Percentiles rank a stretch among this genome's conserved stretches.
Conservation (phyloP, 2,329 filamentous ascomycete species). For the Coniochaeta ligniaria region DNA sequence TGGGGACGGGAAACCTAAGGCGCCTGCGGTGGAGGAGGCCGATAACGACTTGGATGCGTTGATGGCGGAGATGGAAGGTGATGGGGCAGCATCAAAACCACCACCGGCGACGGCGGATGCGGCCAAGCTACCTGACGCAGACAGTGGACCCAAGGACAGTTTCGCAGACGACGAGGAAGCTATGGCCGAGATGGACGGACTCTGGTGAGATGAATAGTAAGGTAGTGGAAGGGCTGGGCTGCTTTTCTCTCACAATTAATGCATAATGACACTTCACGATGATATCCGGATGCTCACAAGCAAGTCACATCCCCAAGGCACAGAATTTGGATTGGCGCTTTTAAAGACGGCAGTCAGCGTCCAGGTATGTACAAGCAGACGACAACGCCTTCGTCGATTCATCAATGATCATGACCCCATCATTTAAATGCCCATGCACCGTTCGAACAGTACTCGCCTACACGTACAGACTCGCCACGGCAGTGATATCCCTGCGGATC, state of each 20-base stretch:
- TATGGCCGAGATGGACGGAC: constrained; percentile 56
- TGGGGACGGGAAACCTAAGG: constrained; percentile 7
- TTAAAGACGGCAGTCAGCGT: background rate
- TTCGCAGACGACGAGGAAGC: constrained; percentile 60
- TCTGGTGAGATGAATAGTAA: constrained; percentile 31
- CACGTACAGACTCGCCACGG: constrained; percentile 84
- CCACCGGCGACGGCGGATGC: background rate
- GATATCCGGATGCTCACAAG: too few species aligned
- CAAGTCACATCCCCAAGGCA: too few species aligned
- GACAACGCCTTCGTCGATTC: background rate
- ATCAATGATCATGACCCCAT: background rate
- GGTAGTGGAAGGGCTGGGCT: background rate
- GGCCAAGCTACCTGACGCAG: background rate
- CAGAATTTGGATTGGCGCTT: background rate
- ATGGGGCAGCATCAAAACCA: constrained; percentile 1
- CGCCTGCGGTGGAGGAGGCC: constrained; percentile 3
- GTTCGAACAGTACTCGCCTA: constrained; percentile 23
- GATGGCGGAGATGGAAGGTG: constrained; percentile 36
- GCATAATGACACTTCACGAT: background rate
- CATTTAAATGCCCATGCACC: background rate
- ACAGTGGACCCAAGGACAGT: constrained; percentile 18
- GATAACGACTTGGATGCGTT: constrained; percentile 44
- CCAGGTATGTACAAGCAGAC: background rate
- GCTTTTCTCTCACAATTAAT: background rate
- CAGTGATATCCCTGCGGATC: constrained; percentile 93